Conservation (phyloP, 768 basidiomycete species). For the Aureoboletus auriporus region DNA sequence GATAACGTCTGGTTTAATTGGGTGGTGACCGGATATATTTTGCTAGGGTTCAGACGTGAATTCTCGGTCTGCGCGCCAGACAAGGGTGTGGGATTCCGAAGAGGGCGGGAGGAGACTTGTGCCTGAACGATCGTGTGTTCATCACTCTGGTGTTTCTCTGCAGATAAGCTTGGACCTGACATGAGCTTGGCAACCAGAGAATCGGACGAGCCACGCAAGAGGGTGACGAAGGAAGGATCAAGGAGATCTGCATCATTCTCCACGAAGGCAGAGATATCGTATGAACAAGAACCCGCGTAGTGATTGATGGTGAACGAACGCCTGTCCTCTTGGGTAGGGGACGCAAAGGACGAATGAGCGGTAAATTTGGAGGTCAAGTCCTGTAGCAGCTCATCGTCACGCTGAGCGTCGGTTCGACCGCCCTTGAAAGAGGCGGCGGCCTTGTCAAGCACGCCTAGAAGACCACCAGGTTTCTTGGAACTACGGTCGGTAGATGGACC, state of each 20-base stretch:
- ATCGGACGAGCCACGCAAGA: conserved; percentile 50
- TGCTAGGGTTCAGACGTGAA: conserved; percentile 43
- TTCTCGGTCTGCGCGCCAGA: conserved; percentile 29
- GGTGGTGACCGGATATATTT: conserved; percentile 55
- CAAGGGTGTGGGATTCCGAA: conserved; percentile 45
- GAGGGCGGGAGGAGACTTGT: conserved; percentile 55
- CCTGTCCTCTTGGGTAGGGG: conserved; percentile 28
- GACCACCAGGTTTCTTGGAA: conserved; percentile 52
- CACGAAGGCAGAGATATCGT: conserved; percentile 46
- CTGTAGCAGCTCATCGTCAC: conserved; percentile 47
- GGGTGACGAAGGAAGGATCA: conserved; percentile 52
- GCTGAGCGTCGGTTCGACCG: conserved; percentile 46
- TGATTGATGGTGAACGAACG: conserved; percentile 58
- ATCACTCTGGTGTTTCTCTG: conserved; percentile 56
- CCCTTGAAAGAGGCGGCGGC: conserved; percentile 45
- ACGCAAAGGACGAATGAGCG: conserved; percentile 49
- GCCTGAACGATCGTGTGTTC: conserved; percentile 57
- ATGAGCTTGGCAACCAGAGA: conserved; percentile 56
- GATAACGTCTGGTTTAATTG: conserved; percentile 55
- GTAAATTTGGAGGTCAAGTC: conserved; percentile 46
- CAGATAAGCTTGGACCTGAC: conserved; percentile 57
- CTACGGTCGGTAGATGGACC: conserved; percentile 46
- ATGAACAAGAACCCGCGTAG: conserved; percentile 51
- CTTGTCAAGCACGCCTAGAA: conserved; percentile 53
- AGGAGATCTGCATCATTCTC: conserved; percentile 50